Conservation (phyloP, 2,329 filamentous ascomycete species). For the Clonostachys rosea region DNA sequence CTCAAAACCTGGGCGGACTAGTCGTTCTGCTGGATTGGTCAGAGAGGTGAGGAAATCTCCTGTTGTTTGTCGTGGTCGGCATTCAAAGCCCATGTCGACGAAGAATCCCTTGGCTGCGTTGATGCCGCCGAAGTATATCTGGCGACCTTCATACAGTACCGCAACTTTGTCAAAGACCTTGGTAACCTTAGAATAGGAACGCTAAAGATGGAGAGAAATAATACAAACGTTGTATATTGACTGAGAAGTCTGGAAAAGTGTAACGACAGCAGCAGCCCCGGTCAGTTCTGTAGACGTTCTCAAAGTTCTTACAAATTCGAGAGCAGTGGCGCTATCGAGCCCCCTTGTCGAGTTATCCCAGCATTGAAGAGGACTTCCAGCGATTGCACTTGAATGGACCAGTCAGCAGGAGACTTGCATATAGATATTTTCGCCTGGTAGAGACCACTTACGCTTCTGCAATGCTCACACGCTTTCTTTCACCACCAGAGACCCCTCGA, state of each 20-base stretch:
- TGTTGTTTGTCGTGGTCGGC: conserved; percentile 61
- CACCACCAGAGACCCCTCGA: conserved; percentile 46
- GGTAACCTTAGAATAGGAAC: background rate
- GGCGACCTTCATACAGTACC: conserved; percentile 59
- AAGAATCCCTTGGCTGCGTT: conserved; percentile 61
- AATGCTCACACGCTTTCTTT: conserved; percentile 31
- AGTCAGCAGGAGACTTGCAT: too few relatives aligned
- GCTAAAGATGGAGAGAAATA: conserved; percentile 28
- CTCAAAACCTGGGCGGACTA: conserved; percentile 51
- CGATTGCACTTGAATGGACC: too few relatives aligned
- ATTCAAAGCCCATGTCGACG: conserved; percentile 60
- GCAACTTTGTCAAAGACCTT: conserved; percentile 53
- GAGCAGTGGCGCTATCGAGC: conserved; percentile 45
- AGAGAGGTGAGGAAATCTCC: conserved; percentile 71
- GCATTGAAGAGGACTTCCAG: conserved; percentile 11
- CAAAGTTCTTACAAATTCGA: conserved; percentile 48
- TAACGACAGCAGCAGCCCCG: conserved; percentile 38
- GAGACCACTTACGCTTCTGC: conserved; percentile 16
- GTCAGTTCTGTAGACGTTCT: conserved; percentile 40
- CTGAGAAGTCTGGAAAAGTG: conserved; percentile 52
- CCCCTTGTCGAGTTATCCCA: conserved; percentile 45
- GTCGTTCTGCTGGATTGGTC: conserved; percentile 52
- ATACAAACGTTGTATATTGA: conserved; percentile 54
- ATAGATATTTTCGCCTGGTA: background rate
- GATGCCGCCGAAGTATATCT: conserved; percentile 59